These are phyloP conservation scores for Magnusiomyces fungicola DNA, from an alignment of 1,139 yeast genomes.

Conservation along the genomic window DNA sequence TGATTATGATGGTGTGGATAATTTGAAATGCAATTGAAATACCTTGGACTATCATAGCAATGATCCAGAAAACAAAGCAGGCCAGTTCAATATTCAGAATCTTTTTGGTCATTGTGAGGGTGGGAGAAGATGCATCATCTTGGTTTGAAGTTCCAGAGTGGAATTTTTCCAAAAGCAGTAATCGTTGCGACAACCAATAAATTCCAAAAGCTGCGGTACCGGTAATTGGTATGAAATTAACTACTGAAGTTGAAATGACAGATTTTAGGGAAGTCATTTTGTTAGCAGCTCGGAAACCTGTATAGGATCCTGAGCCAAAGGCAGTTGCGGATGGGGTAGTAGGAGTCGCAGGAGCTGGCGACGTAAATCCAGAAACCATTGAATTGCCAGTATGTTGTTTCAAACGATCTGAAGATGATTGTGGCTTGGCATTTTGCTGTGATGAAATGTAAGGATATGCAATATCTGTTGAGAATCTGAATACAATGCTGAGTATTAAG, in stretches of 20 bases:
- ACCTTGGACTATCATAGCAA: not conserved
- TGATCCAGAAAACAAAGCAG: not conserved
- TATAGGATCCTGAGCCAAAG: no score
- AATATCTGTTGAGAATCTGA: not conserved
- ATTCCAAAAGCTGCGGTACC: not conserved
- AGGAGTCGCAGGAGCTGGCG: no score
- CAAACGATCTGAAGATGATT: no score
- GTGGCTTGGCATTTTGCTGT: no score
- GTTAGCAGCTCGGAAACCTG: no score
- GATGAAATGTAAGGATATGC: not conserved
- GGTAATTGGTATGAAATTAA: not conserved
- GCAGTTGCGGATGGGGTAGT: no score
- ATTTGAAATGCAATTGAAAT: not conserved
- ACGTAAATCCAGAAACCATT: no score
- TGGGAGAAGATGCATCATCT: not conserved
- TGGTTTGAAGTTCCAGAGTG: not conserved
- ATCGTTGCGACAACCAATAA: not conserved
- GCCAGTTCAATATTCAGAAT: not conserved
- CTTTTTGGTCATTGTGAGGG: not conserved
- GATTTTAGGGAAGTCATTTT: not conserved
- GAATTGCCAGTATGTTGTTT: no score
- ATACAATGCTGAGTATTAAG: not conserved
- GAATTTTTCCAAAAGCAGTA: not conserved
- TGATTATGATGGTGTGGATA: not conserved
- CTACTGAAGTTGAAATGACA: not conserved